These are phyloP conservation scores for Pseudogymnoascus destructans DNA, from an alignment of 2,329 filamentous ascomycete species.

Conservation along the genomic window DNA sequence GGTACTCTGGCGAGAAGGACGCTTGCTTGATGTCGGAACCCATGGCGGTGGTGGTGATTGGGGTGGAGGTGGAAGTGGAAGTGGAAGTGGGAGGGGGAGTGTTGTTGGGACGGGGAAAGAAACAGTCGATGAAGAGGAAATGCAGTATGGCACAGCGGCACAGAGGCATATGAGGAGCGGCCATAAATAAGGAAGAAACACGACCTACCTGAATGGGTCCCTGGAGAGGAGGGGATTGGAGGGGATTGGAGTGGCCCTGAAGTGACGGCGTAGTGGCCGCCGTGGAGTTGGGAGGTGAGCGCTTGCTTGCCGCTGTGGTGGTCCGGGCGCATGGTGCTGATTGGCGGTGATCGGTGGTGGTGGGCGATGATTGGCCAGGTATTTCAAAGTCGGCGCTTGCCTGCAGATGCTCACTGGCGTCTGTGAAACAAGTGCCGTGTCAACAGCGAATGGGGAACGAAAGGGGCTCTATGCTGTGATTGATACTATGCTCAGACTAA, in stretches of 20 bases:
- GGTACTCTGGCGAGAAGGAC: not conserved
- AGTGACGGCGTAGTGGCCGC: not conserved
- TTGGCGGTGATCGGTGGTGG: not conserved
- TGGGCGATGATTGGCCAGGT: not conserved
- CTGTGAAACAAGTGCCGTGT: constrained; percentile 6
- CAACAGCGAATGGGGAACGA: not conserved
- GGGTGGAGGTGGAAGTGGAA: not conserved
- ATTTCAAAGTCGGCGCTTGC: constrained; percentile 1
- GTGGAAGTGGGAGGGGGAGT: not conserved
- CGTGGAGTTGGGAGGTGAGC: not conserved
- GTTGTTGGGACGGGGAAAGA: not conserved
- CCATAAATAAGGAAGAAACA: constrained; percentile 9
- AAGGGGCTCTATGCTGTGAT: not conserved
- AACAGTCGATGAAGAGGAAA: constrained; percentile 11
- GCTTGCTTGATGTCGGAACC: constrained; percentile 5
- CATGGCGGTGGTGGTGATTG: not conserved
- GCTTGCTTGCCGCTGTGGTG: not conserved
- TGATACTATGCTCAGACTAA: not conserved
- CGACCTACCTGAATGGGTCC: constrained; percentile 1
- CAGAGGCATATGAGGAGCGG: constrained; percentile 4
- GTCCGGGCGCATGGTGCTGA: not conserved
- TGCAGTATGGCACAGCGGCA: constrained; percentile 20
- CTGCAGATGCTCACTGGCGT: not conserved
- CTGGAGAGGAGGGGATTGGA: not conserved
- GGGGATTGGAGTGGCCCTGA: not conserved